Evolutionary conservation across 441 rosid species (phyloP).

Genomic region (Arabidopsis hybrid): DNA sequence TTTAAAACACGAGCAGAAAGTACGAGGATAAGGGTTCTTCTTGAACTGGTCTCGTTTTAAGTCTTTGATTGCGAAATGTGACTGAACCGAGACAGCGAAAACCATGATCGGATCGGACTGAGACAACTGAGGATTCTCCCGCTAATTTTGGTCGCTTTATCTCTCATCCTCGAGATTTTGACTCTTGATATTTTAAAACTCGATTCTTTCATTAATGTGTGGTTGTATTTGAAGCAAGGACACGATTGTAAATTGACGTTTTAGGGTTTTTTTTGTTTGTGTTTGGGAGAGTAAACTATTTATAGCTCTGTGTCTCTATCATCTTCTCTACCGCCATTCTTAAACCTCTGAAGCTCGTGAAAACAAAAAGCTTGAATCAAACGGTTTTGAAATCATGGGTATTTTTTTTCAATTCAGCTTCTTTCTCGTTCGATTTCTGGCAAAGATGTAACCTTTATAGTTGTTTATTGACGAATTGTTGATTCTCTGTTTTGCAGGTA

Average conservation of each 20-base stretch:
- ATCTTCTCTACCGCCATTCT: slow-evolving; percentile 13
- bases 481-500: slow-evolving; percentile 13
- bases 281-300: too few species aligned
- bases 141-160: slow-evolving; percentile 25
- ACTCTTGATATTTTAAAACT: slow-evolving; percentile 6
- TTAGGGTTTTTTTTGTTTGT: neutral
- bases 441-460: neutral
- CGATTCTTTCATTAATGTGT: slow-evolving; percentile 19
- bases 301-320: too few species aligned
- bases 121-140: slow-evolving; percentile 38
- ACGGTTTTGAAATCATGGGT: neutral
- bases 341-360: slow-evolving; percentile 28
- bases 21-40: slow-evolving; percentile 38
- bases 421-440: neutral
- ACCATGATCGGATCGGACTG: slow-evolving; percentile 54
- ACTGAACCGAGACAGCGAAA: slow-evolving; percentile 48
- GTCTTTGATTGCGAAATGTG: slow-evolving; percentile 46
- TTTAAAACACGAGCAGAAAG: slow-evolving; percentile 38
- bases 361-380: neutral
- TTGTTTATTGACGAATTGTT: neutral
- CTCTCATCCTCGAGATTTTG: slow-evolving; percentile 26
- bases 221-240: slow-evolving; percentile 29
- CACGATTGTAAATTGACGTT: neutral
- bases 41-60: slow-evolving; percentile 42
- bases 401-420: neutral